Evolutionary conservation across 2,329 filamentous ascomycete species (phyloP).

Genomic region (Penicillium sp.): DNA sequence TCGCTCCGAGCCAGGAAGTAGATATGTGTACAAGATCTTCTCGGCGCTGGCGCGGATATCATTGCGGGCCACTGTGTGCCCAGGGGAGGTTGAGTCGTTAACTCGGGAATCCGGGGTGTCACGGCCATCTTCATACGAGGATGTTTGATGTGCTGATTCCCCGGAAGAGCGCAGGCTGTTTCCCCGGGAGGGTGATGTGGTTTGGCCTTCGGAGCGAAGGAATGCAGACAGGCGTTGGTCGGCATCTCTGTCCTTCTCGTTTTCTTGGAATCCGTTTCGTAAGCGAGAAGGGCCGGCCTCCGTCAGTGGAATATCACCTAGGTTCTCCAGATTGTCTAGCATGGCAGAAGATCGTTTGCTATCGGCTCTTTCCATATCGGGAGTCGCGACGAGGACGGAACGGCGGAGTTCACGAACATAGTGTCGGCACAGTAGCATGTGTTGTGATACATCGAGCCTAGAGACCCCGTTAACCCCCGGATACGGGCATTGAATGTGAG

Average conservation of each 20-base stretch:
- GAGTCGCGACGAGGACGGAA: constrained; percentile 85
- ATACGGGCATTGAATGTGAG: background rate
- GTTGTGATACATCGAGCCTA: constrained; percentile 98
- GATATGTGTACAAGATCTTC: constrained; percentile 96
- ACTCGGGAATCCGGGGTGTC: constrained; percentile 56
- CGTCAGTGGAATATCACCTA: constrained; percentile 51
- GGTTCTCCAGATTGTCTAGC: constrained; percentile 60
- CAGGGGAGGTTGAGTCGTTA: constrained; percentile 67
- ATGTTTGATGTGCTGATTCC: constrained; percentile 29
- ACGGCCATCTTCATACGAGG: constrained; percentile 43
- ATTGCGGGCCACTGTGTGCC: constrained; percentile 72
- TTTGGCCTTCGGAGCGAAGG: constrained; percentile 54
- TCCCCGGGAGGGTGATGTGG: constrained; percentile 46
- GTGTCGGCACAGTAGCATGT: constrained; percentile 91
- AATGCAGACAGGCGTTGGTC: constrained; percentile 89
- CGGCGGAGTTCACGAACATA: constrained; percentile 91
- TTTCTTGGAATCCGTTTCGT: constrained; percentile 47
- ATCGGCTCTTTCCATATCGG: constrained; percentile 70
- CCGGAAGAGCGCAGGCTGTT: constrained; percentile 42
- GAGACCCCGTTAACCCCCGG: background rate
- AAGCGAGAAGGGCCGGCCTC: constrained; percentile 47
- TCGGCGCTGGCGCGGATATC: constrained; percentile 90
- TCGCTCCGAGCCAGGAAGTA: constrained; percentile 87
- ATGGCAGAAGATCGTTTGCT: constrained; percentile 79
- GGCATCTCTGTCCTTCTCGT: constrained; percentile 65